These are phyloP conservation scores for Colletotrichum sublineola DNA, from an alignment of 2,329 filamentous ascomycete genomes.

Conservation along the genomic window DNA sequence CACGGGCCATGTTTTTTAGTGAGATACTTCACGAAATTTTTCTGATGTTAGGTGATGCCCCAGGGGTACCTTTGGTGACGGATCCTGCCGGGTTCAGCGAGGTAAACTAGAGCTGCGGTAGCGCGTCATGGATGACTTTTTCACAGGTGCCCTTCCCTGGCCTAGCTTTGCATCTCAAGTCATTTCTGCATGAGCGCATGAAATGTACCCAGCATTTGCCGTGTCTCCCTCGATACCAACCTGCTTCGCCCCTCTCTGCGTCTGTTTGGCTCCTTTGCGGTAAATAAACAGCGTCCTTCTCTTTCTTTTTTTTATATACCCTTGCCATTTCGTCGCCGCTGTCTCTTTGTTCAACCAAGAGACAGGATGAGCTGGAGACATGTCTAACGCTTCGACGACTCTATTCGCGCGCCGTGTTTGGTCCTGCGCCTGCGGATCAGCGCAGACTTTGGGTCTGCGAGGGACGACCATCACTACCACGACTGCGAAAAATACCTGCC, in stretches of 20 bases:
- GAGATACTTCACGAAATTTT: slow-evolving; percentile 20
- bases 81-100: slow-evolving; percentile 40
- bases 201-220: slow-evolving; percentile 38
- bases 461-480: slow-evolving; percentile 24
- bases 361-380: slow-evolving; percentile 55
- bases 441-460: slow-evolving; percentile 40
- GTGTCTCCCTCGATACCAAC: slow-evolving; percentile 20
- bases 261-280: slow-evolving; percentile 6
- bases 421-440: slow-evolving; percentile 45
- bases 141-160: slow-evolving; percentile 46
- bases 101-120: slow-evolving; percentile 41
- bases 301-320: not conserved
- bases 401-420: slow-evolving; percentile 53
- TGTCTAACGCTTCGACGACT: slow-evolving; percentile 54
- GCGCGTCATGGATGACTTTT: slow-evolving; percentile 58
- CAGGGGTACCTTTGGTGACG: slow-evolving; percentile 33
- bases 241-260: slow-evolving; percentile 11
- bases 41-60: slow-evolving; percentile 29
- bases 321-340: not conserved
- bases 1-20: slow-evolving; percentile 25
- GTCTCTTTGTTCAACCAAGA: slow-evolving; percentile 39
- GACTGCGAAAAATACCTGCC: slow-evolving; percentile 14
- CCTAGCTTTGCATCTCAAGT: slow-evolving; percentile 36
- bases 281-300: slow-evolving; percentile 15
- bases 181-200: slow-evolving; percentile 41